Evolutionary conservation across 2,329 filamentous ascomycete genomes (phyloP).

Genomic region (Cytospora piceae): DNA sequence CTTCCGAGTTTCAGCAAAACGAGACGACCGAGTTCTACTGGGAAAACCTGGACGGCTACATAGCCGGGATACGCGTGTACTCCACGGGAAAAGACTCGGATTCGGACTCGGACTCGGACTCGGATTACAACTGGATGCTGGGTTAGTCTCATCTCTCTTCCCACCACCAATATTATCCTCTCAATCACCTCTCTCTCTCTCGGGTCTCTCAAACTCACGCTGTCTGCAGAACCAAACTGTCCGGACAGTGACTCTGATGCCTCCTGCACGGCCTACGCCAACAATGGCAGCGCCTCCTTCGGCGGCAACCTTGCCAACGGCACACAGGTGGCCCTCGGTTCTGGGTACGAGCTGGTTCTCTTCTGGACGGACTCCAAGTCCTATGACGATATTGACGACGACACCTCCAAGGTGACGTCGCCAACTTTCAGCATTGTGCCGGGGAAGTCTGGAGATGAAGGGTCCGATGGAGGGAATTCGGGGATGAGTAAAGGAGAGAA

Average conservation of each 20-base stretch:
- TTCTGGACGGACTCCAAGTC: slow-evolving; percentile 12
- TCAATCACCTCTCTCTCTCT: too few species aligned
- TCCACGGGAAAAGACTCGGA: not conserved
- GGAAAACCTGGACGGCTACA: slow-evolving; percentile 2
- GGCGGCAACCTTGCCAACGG: slow-evolving; percentile 3
- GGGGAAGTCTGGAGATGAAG: not conserved
- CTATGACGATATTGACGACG: slow-evolving; percentile 14
- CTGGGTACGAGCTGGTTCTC: slow-evolving; percentile 13
- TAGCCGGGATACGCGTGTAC: slow-evolving; percentile 17
- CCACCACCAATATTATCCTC: too few species aligned
- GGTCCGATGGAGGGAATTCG: not conserved
- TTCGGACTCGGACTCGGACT: not conserved
- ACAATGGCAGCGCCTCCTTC: slow-evolving; percentile 5
- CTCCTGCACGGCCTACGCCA: slow-evolving; percentile 8
- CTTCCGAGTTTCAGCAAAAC: slow-evolving; percentile 2
- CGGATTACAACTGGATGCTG: slow-evolving; percentile 2
- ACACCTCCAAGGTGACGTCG: slow-evolving; percentile 3
- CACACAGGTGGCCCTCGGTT: slow-evolving; percentile 1
- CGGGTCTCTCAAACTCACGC: too few species aligned
- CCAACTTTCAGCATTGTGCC: slow-evolving; percentile 12
- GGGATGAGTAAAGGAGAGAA: slow-evolving; percentile 9
- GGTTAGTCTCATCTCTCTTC: not conserved
- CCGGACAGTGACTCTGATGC: slow-evolving; percentile 4
- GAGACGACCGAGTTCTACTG: slow-evolving; percentile 9
- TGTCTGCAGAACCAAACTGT: slow-evolving; percentile 3